Conservation (phyloP, 2,329 filamentous ascomycete species). For the Penicillium digitatum region DNA sequence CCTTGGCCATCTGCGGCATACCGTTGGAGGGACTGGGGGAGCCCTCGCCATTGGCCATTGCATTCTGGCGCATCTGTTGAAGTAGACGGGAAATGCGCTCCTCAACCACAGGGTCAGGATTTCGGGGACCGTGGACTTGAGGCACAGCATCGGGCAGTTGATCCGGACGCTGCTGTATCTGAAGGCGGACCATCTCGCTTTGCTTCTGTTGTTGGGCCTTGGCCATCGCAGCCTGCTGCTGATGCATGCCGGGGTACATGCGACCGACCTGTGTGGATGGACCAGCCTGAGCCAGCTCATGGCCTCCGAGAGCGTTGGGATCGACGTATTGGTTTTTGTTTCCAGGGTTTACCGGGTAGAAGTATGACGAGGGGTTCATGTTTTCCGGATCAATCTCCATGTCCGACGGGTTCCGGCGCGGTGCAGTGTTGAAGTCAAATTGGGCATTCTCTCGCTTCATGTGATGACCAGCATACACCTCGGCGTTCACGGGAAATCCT, state of each 20-base stretch:
- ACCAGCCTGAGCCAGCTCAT: constrained; percentile 55
- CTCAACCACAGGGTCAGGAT: constrained; percentile 69
- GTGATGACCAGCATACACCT: constrained; percentile 52
- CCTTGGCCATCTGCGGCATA: constrained; percentile 65
- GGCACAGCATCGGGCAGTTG: constrained; percentile 27
- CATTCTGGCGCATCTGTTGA: constrained; percentile 81
- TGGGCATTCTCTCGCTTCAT: constrained; percentile 36
- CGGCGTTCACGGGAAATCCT: constrained; percentile 52
- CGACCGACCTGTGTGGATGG: constrained; percentile 61
- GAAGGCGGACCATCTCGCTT: constrained; percentile 57
- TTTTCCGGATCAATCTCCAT: constrained; percentile 68
- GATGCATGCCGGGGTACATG: constrained; percentile 90
- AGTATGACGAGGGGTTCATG: constrained; percentile 59
- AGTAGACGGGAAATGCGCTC: constrained; percentile 91
- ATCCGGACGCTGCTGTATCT: constrained; percentile 43
- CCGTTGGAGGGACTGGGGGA: constrained; percentile 37
- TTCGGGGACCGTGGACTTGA: constrained; percentile 34
- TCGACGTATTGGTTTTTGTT: constrained; percentile 60
- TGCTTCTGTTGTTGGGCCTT: constrained; percentile 67
- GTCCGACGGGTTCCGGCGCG: constrained; percentile 54
- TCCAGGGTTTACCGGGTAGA: constrained; percentile 51
- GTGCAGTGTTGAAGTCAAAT: constrained; percentile 68
- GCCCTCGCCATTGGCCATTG: constrained; percentile 54
- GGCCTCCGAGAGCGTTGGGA: constrained; percentile 64
- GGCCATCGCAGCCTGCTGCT: constrained; percentile 74